These are phyloP conservation scores for Talaromyces sp. DNA, from an alignment of 2,329 filamentous ascomycete species.

Conservation along the genomic window DNA sequence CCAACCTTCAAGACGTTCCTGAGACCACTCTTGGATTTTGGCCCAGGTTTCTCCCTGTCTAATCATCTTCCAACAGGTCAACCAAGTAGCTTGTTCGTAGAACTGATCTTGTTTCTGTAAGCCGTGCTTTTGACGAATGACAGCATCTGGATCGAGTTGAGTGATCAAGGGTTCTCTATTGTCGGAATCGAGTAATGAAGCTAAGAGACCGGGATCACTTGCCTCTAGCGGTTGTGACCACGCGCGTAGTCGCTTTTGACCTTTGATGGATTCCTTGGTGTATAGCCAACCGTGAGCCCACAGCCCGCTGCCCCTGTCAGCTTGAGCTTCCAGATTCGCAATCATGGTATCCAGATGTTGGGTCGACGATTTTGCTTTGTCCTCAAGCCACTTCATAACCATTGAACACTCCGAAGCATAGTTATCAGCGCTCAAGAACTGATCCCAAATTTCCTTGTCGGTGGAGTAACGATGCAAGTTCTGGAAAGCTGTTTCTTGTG, in stretches of 20 bases:
- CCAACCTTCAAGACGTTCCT: slow-evolving; percentile 83
- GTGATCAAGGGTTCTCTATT: slow-evolving; percentile 67
- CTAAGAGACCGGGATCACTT: slow-evolving; percentile 54
- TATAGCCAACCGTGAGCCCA: slow-evolving; percentile 90
- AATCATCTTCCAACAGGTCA: slow-evolving; percentile 89
- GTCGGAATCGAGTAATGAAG: slow-evolving; percentile 56
- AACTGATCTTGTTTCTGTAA: slow-evolving; percentile 80
- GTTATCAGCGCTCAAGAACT: slow-evolving; percentile 70
- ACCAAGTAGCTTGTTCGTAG: slow-evolving; percentile 87
- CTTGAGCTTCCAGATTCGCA: slow-evolving; percentile 68
- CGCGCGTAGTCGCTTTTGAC: slow-evolving; percentile 73
- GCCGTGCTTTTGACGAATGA: slow-evolving; percentile 70
- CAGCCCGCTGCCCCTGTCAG: slow-evolving; percentile 70
- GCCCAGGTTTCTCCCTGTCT: slow-evolving; percentile 72
- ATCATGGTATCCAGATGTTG: slow-evolving; percentile 73
- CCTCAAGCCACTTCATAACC: slow-evolving; percentile 82
- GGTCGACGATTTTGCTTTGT: slow-evolving; percentile 63
- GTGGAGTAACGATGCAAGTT: slow-evolving; percentile 55
- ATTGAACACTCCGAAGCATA: slow-evolving; percentile 72
- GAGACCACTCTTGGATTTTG: slow-evolving; percentile 79
- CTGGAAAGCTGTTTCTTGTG: slow-evolving; percentile 40
- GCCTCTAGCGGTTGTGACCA: slow-evolving; percentile 64
- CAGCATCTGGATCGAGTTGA: slow-evolving; percentile 86
- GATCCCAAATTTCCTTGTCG: slow-evolving; percentile 63
- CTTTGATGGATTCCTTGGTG: slow-evolving; percentile 84